Evolutionary conservation across 352 stramenopile species (phyloP), one percentile per base, ranked within the genome.

Genomic region (Phytophthora aleatoria): DNA sequence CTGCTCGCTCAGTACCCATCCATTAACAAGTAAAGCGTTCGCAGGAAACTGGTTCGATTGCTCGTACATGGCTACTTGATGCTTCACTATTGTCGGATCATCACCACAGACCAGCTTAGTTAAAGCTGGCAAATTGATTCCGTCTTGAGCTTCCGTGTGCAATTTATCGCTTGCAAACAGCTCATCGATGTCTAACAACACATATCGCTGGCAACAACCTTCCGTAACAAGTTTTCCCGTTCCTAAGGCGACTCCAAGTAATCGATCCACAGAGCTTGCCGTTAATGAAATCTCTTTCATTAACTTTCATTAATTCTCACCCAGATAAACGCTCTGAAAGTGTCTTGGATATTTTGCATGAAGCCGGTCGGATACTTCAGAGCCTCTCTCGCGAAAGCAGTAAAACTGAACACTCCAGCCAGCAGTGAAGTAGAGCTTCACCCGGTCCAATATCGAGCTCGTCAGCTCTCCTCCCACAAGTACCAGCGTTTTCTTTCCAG

Each of bases 311-410:
- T 53, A 15, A 53, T n/a, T n/a, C 26, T 27, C 48, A 39, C n/a
- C 48, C 9, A 53, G 26, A 31, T 53, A 42, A 42, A 53, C 30
- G 9, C 48, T 42, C 10, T 53, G 16, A 42, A 53, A 53, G n/a
- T 20, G n/a, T 8, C 48, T 41, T 16, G 48, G 30, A 42, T 53
- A 30, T 53, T 42, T 53, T 26, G 48, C 30, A 53, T 30, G 30
- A 53, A 53, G 48, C 1, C 48, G 30, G 8, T 53, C 30, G 8
- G 30, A 42, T 31, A 38, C 45, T 39, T 52, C 26, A 30, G 45
- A 52, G 10, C 15, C 45, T 52, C 15, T 10, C 16, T 53, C 28
- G 39, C 48, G 48, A 30, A 41, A 42, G 15, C 48, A 42, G 28
- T 53, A 30, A 30, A 42, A 52, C 15, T 38, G 27, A 5, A 52